Base-by-base conservation (phyloP, 2,329 filamentous ascomycete species). In the Aspergillus brunneoviolaceus region DNA sequence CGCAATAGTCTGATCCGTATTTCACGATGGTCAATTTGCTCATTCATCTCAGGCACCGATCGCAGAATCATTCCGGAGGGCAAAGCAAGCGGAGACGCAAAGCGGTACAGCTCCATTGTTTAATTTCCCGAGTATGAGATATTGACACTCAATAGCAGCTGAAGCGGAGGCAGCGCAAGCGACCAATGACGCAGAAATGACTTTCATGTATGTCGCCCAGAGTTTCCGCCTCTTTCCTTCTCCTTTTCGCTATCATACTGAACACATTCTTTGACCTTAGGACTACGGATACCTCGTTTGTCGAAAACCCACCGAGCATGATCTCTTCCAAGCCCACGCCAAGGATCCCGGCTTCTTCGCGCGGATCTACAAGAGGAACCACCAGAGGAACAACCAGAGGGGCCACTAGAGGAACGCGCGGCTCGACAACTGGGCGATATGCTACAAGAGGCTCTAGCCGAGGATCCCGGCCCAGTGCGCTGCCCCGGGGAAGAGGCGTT, bases 251-350 rank as follows among this genome's bases (percentile, higher is more conserved):
- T 2, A 55, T 55, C 19, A 55, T 57, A 11, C 54, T 63, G 27
- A 62, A 56, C n/a, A 64, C 27, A 10, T 31, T 9, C 14, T 5
- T 29, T 27, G 23, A 11, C 29, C 64, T 4, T 66, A 94, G 90
- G 83, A 96, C 93, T 25, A 96, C 91, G 11, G 92, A 96, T 72
- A 96, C 89, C 5, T 91, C 91, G 1, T 97, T 96, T 71, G 87
- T 96, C 58, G 92, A 96, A 35, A 91, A 96, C 69, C 93, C 92
- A 7, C 83, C 84, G 3, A 77, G 75, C 53, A 74, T 70, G 14
- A 61, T 70, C 4, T 84, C 82, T 42, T 80, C 78, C 31, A 85
- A 83, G 68, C 72, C 76, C 2, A 73, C 71, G 0, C 64, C 75
- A 16, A 76, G 68, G 60, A 70, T 70, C 49, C 57, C 72, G n/a